A percentile compares a stretch with the other conserved stretches of the same genome.
Evolutionary conservation across 1,284 basidiomycete genomes (phyloP).

Genomic region (Cryptococcus floricola): DNA sequence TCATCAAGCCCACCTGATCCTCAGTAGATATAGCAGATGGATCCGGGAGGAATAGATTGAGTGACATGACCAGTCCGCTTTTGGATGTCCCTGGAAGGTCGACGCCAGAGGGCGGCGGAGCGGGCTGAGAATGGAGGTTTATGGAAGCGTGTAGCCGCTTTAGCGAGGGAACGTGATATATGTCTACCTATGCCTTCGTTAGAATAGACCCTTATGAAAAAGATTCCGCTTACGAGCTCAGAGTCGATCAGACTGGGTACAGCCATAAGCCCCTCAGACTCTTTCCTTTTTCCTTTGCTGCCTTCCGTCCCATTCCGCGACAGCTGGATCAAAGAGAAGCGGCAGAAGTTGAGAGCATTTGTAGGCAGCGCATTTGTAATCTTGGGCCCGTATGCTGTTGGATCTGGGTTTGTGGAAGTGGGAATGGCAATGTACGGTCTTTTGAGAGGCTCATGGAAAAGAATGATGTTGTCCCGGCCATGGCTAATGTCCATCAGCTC

Average conservation of each 20-base stretch:
- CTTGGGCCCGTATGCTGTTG: constrained; percentile 7
- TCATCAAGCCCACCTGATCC: constrained; percentile 56
- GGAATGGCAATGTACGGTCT: constrained; percentile 56
- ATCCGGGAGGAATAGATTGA: constrained; percentile 57
- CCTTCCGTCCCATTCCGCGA: neutral
- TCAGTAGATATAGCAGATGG: constrained; percentile 19
- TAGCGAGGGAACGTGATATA: constrained; percentile 65
- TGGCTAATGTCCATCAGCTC: constrained; percentile 57
- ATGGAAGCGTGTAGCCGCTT: constrained; percentile 68
- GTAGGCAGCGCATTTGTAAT: constrained; percentile 69
- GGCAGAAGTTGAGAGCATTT: constrained; percentile 85
- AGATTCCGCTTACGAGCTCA: constrained; percentile 58
- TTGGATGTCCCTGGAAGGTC: constrained; percentile 3
- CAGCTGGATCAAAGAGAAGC: constrained; percentile 59
- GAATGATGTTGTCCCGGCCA: constrained; percentile 65
- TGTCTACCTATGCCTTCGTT: constrained; percentile 60
- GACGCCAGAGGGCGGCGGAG: constrained; percentile 1
- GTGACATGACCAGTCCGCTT: constrained; percentile 74
- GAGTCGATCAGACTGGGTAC: constrained; percentile 84
- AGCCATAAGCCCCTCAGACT: constrained; percentile 59
- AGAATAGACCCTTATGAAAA: neutral
- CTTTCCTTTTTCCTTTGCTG: constrained; percentile 18
- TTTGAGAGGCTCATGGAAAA: constrained; percentile 52
- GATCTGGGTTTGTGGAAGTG: constrained; percentile 49
- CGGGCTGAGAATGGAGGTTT: constrained; percentile 17